These are phyloP conservation scores for Rhynchospora breviuscula DNA, from an alignment of 176 grass and related monocot genomes.

Conservation along the genomic window DNA sequence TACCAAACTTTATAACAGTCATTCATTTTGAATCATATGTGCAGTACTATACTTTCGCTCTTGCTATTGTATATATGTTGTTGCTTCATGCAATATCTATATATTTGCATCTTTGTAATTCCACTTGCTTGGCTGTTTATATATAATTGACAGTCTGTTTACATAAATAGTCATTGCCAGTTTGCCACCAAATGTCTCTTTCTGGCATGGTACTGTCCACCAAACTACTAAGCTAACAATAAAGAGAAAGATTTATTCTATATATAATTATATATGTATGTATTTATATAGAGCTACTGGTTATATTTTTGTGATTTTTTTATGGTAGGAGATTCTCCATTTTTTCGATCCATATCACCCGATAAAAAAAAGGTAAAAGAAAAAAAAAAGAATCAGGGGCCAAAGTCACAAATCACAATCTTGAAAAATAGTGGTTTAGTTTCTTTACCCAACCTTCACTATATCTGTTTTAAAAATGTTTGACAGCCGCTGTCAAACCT, in stretches of 20 bases:
- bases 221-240: not conserved
- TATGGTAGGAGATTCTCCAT: no score
- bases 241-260: not conserved
- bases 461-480: no score
- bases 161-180: not conserved
- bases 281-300: no score
- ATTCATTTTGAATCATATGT: not conserved
- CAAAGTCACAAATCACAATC: not conserved
- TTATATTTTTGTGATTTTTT: not conserved
- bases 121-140: not conserved
- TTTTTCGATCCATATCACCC: not conserved
- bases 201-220: not conserved
- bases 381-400: not conserved
- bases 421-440: not conserved
- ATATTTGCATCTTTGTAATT: not conserved
- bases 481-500: no score
- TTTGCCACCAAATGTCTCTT: not conserved
- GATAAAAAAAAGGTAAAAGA: not conserved
- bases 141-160: not conserved
- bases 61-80: no score
- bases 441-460: not conserved
- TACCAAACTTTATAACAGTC: not conserved
- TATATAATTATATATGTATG: no score
- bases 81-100: no score
- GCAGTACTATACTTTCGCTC: not conserved